Evolutionary conservation across 768 basidiomycete species (phyloP).

Genomic region (Suillus tomentosus): DNA sequence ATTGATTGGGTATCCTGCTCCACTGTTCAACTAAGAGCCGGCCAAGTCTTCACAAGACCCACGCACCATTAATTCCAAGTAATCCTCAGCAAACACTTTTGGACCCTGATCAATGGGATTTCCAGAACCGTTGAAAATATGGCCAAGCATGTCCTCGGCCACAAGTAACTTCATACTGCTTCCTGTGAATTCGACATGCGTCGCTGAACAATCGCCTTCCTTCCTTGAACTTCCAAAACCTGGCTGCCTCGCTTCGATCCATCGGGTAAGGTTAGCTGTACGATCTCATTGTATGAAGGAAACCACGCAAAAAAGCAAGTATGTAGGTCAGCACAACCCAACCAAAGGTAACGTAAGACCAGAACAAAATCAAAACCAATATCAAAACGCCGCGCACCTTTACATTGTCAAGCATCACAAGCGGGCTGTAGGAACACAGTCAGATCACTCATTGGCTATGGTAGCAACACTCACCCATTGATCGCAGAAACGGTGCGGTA

Average conservation of each 20-base stretch:
- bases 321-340: slow-evolving; percentile 18
- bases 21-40: slow-evolving; percentile 17
- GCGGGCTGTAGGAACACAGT: slow-evolving; percentile 59
- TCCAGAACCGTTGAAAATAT: slow-evolving; percentile 98
- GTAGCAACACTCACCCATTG: slow-evolving; percentile 72
- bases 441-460: slow-evolving; percentile 16
- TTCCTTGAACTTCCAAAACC: slow-evolving; percentile 96
- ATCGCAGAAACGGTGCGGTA: slow-evolving; percentile 98
- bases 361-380: not conserved
- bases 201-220: slow-evolving; percentile 97
- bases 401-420: slow-evolving; percentile 98
- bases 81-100: slow-evolving; percentile 99
- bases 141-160: slow-evolving; percentile 97
- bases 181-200: slow-evolving; percentile 97
- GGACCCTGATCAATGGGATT: slow-evolving; percentile 98
- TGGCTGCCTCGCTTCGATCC: slow-evolving; percentile 95
- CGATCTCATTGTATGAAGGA: slow-evolving; percentile 98
- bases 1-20: slow-evolving; percentile 92
- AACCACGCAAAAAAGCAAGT: slow-evolving; percentile 53
- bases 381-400: slow-evolving; percentile 57
- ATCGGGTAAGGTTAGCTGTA: slow-evolving; percentile 92
- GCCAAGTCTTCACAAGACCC: slow-evolving; percentile 7
- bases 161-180: slow-evolving; percentile 99
- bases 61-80: slow-evolving; percentile 97
- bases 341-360: slow-evolving; percentile 4